phyloP scores from a whole-genome alignment of 2,329 filamentous ascomycete genomes.

The Colletotrichum chrysophilum region DNA sequence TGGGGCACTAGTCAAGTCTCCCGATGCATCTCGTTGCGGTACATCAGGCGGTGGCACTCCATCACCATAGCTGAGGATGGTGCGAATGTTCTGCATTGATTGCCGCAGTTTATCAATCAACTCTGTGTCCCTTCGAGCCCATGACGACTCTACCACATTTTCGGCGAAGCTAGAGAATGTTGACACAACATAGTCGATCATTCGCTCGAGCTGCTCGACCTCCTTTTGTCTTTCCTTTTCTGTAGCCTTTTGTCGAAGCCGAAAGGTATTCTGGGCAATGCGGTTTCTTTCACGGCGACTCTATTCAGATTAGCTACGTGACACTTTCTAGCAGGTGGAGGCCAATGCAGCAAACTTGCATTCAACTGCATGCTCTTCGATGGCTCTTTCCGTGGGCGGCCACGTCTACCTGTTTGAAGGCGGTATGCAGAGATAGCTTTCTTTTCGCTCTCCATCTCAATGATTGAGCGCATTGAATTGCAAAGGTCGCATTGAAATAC shows the following conservation, averaged over 20 bases:
- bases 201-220: not conserved
- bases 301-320: fast-evolving
- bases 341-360: not conserved
- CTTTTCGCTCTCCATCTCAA: not conserved
- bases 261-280: not conserved
- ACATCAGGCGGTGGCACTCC: not conserved
- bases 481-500: too few species aligned
- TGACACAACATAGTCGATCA: not conserved
- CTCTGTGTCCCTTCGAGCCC: not conserved
- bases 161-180: not conserved
- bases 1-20: not conserved
- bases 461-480: not conserved
- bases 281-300: not conserved
- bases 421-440: not conserved
- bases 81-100: not conserved
- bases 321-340: not conserved
- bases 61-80: not conserved
- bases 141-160: not conserved
- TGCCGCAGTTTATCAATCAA: not conserved
- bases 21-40: not conserved
- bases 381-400: not conserved
- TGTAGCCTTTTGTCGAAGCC: not conserved
- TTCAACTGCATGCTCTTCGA: not conserved
- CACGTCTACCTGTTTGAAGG: not conserved
- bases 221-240: not conserved